phyloP scores from a whole-genome alignment of 1,139 yeast species.

The Taphrina confusa region DNA sequence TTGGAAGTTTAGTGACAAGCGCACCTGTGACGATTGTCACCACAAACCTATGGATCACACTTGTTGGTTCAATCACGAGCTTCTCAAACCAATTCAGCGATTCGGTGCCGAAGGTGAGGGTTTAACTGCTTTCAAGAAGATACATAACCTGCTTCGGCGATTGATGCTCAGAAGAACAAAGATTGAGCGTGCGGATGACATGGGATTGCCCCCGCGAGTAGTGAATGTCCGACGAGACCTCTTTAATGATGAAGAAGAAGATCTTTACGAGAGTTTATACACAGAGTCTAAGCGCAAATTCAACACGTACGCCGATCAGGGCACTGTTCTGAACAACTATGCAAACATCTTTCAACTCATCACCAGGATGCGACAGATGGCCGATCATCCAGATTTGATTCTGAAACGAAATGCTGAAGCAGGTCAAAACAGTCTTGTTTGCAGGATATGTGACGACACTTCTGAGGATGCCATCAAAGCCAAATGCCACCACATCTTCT shows the following conservation, averaged over 20 bases:
- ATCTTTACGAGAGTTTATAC: slow-evolving; percentile 81
- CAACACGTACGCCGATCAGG: slow-evolving; percentile 84
- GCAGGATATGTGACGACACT: slow-evolving; percentile 94
- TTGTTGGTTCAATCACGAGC: slow-evolving; percentile 90
- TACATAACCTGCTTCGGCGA: slow-evolving; percentile 69
- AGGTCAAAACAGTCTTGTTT: slow-evolving; percentile 67
- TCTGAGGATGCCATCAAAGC: slow-evolving; percentile 97
- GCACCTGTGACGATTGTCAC: slow-evolving; percentile 81
- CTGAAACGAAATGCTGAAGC: slow-evolving; percentile 51
- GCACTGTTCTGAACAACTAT: slow-evolving; percentile 90
- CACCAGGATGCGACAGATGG: slow-evolving; percentile 95
- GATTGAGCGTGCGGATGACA: slow-evolving; percentile 92
- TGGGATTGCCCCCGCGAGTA: slow-evolving; percentile 92
- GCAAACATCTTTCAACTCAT: slow-evolving; percentile 94
- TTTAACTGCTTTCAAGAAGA: slow-evolving; percentile 62
- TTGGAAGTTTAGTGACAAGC: slow-evolving; percentile 81
- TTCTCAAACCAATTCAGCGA: slow-evolving; percentile 87
- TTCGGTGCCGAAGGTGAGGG: slow-evolving; percentile 71
- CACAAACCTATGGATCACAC: slow-evolving; percentile 94
- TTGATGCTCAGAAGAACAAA: slow-evolving; percentile 93
- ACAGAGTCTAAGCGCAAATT: slow-evolving; percentile 83
- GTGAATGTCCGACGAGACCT: slow-evolving; percentile 82
- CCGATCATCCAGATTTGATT: slow-evolving; percentile 96
- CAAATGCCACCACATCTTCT: slow-evolving; percentile 87
- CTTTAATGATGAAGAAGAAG: slow-evolving; percentile 93